phyloP scores from a whole-genome alignment of 257 asterid species.

The Primulina huaijiensis region DNA sequence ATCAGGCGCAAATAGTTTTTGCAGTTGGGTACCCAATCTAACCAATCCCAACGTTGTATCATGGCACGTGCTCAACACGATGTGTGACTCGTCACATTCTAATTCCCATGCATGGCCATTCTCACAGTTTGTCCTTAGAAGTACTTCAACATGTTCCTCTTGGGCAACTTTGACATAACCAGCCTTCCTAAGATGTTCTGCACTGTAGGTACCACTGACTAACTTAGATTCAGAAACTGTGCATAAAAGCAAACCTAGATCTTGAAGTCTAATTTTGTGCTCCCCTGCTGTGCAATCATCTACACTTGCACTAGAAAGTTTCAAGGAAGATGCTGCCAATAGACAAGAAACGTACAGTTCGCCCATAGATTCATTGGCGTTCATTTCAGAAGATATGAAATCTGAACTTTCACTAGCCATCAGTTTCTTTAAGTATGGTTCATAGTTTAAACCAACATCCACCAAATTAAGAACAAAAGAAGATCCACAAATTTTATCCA shows the following conservation, averaged over 20 bases:
- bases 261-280: slow-evolving; percentile 62
- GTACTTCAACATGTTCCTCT: slow-evolving; percentile 65
- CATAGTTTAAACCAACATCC: slow-evolving; percentile 82
- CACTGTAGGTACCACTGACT: slow-evolving; percentile 47
- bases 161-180: slow-evolving; percentile 93
- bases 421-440: slow-evolving; percentile 51
- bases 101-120: slow-evolving; percentile 72
- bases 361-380: slow-evolving; percentile 30
- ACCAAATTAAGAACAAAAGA: slow-evolving; percentile 80
- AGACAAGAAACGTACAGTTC: slow-evolving; percentile 64
- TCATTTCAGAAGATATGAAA: slow-evolving; percentile 31
- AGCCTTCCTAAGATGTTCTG: slow-evolving; percentile 54
- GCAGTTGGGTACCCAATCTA: slow-evolving; percentile 75
- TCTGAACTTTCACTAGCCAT: slow-evolving; percentile 26
- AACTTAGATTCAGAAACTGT: slow-evolving; percentile 37
- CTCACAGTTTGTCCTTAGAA: slow-evolving; percentile 55
- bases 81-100: slow-evolving; percentile 67
- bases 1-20: slow-evolving; percentile 84
- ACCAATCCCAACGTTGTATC: slow-evolving; percentile 75
- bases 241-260: slow-evolving; percentile 83
- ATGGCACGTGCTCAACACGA: slow-evolving; percentile 67
- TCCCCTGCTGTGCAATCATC: slow-evolving; percentile 45
- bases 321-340: slow-evolving; percentile 85
- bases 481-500: slow-evolving; percentile 46
- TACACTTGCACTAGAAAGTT: slow-evolving; percentile 45